Conservation (phyloP, 176 grass and related monocot genomes). For the Oryza australiensis region DNA sequence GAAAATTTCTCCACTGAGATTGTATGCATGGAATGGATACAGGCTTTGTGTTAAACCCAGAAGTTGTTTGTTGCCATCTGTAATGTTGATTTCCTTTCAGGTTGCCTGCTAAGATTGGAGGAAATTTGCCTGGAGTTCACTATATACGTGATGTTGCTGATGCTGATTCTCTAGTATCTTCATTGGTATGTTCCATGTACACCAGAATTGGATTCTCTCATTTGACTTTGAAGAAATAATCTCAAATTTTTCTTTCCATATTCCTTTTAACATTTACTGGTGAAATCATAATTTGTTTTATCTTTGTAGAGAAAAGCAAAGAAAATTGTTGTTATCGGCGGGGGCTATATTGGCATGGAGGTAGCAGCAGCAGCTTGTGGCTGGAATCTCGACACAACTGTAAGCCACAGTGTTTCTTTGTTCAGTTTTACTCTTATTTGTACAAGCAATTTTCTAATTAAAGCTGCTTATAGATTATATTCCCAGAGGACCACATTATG, state of each 20-base stretch:
- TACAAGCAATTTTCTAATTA: neutral
- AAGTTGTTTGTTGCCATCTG: slow-evolving; percentile 7
- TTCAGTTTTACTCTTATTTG: neutral
- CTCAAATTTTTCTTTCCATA: neutral
- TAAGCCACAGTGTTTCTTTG: slow-evolving; percentile 43
- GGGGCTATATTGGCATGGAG: slow-evolving; percentile 99
- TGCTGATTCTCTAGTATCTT: slow-evolving; percentile 90
- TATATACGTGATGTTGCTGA: slow-evolving; percentile 88
- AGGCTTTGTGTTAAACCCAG: slow-evolving; percentile 1
- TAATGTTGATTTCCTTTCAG: slow-evolving; percentile 49
- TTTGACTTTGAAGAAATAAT: neutral
- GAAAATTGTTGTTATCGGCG: slow-evolving; percentile 84
- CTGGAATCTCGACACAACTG: slow-evolving; percentile 94
- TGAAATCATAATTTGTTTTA: slow-evolving; percentile 23
- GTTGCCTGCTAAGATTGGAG: slow-evolving; percentile 89
- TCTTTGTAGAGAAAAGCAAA: slow-evolving; percentile 67
- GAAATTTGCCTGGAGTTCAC: slow-evolving; percentile 77
- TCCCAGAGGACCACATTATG: slow-evolving; percentile 86
- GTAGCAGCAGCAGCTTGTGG: slow-evolving; percentile 80
- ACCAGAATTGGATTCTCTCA: neutral
- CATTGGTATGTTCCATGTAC: slow-evolving; percentile 56
- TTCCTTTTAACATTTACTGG: slow-evolving; percentile 10
- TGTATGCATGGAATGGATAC: neutral
- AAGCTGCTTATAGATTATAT: slow-evolving; percentile 66
- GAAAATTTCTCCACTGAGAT: neutral